Base-by-base conservation (phyloP, 78 protist species). In the Carpediemonas membranifera region DNA sequence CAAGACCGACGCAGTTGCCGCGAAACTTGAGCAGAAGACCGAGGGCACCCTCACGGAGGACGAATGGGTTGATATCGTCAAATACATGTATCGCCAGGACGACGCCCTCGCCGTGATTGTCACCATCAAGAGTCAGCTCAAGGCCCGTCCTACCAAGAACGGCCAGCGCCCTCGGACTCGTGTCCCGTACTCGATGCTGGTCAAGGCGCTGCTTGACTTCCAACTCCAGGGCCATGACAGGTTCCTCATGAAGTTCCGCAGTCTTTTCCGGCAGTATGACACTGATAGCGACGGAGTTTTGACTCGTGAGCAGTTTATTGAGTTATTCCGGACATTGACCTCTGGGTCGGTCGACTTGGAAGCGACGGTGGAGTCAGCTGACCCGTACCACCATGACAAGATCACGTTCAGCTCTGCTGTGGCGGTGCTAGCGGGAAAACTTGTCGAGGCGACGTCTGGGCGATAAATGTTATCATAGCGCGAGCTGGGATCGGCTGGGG, bases 221-320 rank as follows among this genome's bases (percentile, higher is more conserved):
- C 83, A 78, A 63, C 59, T 78, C 25, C 44, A 66, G 43, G 83
- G 83, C 24, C 83, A 78, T 66, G 71, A 71, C 34, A 14, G 65
- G 37, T 78, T 61, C 74, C 66, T 78, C 15, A 31, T n/a, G 15
- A n/a, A n/a, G 34, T 78, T 78, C 55, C 56, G 37, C 31, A 1
- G 9, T 15, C 41, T 78, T 16, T 78, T 69, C 65, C n/a, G 33
- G 21, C 56, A 58, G 63, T 37, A 13, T 30, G 83, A 78, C 56
- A 3, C 14, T 16, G 71, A 78, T 50, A 0, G 13, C 34, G 41
- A 78, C 56, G 83, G 83, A 1, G 35, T 61, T 16, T 0, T 77
- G 62, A 34, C 55, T 21, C 70, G 37, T 31, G 34, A 24, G 2
- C 75, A 77, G 57, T 68, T 77, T 34, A 25, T 1, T 21, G 30